Base-by-base conservation (phyloP, 2,329 filamentous ascomycete species). In the Paramyrothecium roridum region DNA sequence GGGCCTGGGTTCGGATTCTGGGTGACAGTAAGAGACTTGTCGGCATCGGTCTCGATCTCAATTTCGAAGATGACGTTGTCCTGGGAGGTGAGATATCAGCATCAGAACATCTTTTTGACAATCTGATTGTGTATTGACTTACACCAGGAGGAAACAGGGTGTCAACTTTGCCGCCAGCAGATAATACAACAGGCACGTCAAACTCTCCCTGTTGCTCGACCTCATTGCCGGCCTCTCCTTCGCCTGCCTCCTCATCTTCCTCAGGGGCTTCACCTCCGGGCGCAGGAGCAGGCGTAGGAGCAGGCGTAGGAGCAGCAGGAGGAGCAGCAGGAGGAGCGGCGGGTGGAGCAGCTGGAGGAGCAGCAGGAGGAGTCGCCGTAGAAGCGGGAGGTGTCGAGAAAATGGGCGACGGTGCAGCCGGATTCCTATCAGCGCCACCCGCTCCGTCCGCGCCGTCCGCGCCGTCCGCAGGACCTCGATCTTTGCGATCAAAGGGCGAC, bases 11-110 rank as follows among this genome's bases (percentile, higher is more conserved):
- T 65, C 19, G 58, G 59, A 64, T 75, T 75, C 59, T 74, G 70
- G 26, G 66, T 70, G 52, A 75, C 73, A 43, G 64, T 67, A 10
- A 75, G 62, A n/a, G 59, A 65, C n/a, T 67, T 65, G 43, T 60
- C 69, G 8, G 63, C 60, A 2, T 63, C 48, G 56, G 72, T 72
- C 54, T 72, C 65, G 61, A 76, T 73, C 59, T 76, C 73, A 55
- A 74, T 62, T 53, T 76, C 74, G 52, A 76, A 65, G 17, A 57
- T 54, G n/a, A 71, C 72, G 51, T 68, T 69, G 34, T 56, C 56
- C 65, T 64, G 19, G 34, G 30, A 43, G 17, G 26, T 30, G 26
- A 30, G 4, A 22, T 37, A 47, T 58, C 45, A 58, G 54, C 19
- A 30, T 10, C 10, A 10, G 10, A 30, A 30, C 26, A 10, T 30